Percentiles rank a stretch among this genome's conserved stretches.
These are phyloP conservation scores for Leptodontidium sp. DNA, from an alignment of 2,329 filamentous ascomycete species.

Conservation along the genomic window DNA sequence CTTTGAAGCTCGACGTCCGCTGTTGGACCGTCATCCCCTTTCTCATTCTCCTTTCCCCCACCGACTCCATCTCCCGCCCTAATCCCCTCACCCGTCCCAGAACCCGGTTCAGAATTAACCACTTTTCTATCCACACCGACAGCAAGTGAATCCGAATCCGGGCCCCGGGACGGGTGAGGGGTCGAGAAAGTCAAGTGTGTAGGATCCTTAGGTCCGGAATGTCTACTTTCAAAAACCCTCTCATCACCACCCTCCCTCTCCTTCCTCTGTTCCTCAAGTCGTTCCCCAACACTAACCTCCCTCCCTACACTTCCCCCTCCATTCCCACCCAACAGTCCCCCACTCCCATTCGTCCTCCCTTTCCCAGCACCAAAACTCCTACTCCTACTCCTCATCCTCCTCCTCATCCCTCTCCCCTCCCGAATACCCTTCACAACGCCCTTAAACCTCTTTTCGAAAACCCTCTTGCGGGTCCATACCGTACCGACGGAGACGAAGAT, in stretches of 20 bases:
- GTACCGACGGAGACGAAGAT: constrained; percentile 74
- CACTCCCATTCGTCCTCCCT: background rate
- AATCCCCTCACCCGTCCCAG: background rate
- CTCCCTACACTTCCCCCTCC: background rate
- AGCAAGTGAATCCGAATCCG: background rate
- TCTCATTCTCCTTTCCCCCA: background rate
- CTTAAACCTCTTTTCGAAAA: constrained; percentile 54
- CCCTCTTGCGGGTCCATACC: constrained; percentile 62
- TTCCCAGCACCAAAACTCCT: constrained; percentile 4
- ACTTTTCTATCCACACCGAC: background rate
- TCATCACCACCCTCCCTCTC: constrained; percentile 21
- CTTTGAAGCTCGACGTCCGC: background rate
- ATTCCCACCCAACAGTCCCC: background rate
- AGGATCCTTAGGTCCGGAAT: constrained; percentile 30
- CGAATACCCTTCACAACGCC: constrained; percentile 56
- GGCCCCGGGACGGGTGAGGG: background rate
- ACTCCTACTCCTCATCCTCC: constrained; percentile 11
- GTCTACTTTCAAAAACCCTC: constrained; percentile 33
- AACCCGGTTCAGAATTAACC: background rate
- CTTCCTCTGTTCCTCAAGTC: constrained; percentile 14
- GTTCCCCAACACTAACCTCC: constrained; percentile 12
- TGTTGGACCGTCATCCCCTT: no score
- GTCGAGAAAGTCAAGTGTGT: background rate
- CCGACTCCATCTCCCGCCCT: background rate
- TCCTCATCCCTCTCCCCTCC: constrained; percentile 35